These are phyloP conservation scores for Clavispora fructus DNA, from an alignment of 805 yeast genomes.

Conservation along the genomic window DNA sequence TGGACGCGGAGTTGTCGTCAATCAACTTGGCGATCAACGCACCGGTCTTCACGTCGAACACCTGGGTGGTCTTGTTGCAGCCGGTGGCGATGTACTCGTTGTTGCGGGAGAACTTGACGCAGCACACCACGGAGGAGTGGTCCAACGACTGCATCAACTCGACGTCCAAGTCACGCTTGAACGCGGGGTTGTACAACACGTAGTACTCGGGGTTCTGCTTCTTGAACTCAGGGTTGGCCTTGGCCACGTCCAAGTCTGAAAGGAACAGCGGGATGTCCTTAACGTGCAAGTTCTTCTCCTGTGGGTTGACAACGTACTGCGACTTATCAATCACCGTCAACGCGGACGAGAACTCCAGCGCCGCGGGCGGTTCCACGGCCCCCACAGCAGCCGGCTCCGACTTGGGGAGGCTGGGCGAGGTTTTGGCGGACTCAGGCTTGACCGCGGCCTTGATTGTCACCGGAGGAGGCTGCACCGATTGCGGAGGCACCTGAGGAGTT, in stretches of 20 bases:
- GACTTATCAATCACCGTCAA: conserved; percentile 35
- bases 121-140: conserved; percentile 93
- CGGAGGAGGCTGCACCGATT: conserved; percentile 7
- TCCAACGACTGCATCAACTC: conserved; percentile 85
- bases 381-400: conserved; percentile 9
- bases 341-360: conserved; percentile 28
- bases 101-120: conserved; percentile 87
- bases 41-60: conserved; percentile 88
- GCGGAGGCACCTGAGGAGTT: conserved; percentile 4
- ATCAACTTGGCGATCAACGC: conserved; percentile 79
- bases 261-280: conserved; percentile 80
- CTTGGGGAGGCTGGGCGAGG: conserved; percentile 11
- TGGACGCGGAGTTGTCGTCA: conserved; percentile 54
- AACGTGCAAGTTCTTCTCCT: conserved; percentile 49
- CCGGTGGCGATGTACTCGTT: conserved; percentile 95
- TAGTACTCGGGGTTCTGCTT: conserved; percentile 83
- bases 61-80: conserved; percentile 93
- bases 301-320: conserved; percentile 39
- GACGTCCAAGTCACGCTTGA: conserved; percentile 63
- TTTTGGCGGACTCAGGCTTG: conserved; percentile 7
- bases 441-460: conserved; percentile 4
- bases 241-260: conserved; percentile 71
- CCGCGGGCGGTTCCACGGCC: conserved; percentile 11
- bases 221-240: conserved; percentile 70
- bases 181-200: conserved; percentile 84